Base-by-base conservation (phyloP, 1,139 yeast species). In the Sugiyamaella paludigena region DNA sequence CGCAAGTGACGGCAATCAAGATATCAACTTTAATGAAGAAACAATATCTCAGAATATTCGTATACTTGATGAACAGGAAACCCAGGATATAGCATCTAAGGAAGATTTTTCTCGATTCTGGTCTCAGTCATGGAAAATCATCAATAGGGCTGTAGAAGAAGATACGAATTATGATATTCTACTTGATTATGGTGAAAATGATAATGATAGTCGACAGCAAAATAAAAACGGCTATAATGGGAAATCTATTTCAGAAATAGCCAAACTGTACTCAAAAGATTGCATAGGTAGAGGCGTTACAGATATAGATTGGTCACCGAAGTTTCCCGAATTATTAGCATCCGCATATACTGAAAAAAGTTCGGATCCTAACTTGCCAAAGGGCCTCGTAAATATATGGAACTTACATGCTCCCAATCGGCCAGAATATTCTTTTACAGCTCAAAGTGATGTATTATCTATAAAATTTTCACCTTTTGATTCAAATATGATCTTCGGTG, bases 341-440 rank as follows among this genome's bases (percentile, higher is more conserved):
- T 71, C 73, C 1, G 59, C 72, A 1, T 65, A 67, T 49, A 60
- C 69, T 0, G 63, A 59, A 31, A 57, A 59, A 35, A 47, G 57
- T 12, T 46, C 51, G 7, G 61, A 60, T 28, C 49, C 61, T 12
- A 53, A 54, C n/a, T 61, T 60, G 8, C 58, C 65, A 5, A 60
- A 64, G 48, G 73, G 73, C 0, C 57, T 66, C 1, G 66, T 61
- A 27, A 69, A 68, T 61, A 45, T 80, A 60, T 57, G 70, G 77
- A 62, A 79, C 70, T 13, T 68, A 61, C 55, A 66, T 67, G 48
- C 73, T 63, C 62, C 67, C 58, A 56, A 50, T 52, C 35, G 65
- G 47, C 82, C 85, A 0, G 86, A 81, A 56, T 75, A 69, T 58
- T 71, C 73, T 36, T 72, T 82, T 43, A 67, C 70, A 15, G 68